Evolutionary conservation across 306 rosid species (phyloP), one percentile per base, ranked within the genome.

Genomic region (Senna siamea): DNA sequence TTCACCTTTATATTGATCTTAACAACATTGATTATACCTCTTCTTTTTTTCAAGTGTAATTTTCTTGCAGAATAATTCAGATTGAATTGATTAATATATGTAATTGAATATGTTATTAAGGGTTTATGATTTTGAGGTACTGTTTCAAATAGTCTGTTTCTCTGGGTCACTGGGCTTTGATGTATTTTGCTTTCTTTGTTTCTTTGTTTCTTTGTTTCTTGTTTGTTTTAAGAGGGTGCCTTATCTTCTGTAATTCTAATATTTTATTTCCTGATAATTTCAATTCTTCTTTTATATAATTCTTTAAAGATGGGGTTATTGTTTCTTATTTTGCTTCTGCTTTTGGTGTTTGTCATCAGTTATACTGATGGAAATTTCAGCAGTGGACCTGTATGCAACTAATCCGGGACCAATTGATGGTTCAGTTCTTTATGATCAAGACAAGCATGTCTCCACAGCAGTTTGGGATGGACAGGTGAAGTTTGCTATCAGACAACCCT

Each of bases 381-480:
- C 84, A 28, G 81, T 26, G 56, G 99, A 92, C 72, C 96, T 90
- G 65, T 88, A 90, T 74, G 86, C 89, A 62, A 83, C 98, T 44
- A 92, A 87, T 90, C 97, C 99, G 2, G 99, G 99, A 69, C 99
- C 99, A 50, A 74, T 95, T 67, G 98, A 95, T 75, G 90, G 82
- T 82, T 92, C 88, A 0, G 87, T 95, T 69, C 96, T 95, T 41
- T 92, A 89, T 86, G 99, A 95, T 78, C 99, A 95, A 83, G 99
- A 92, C 80, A 95, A 95, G 85, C 99, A 95, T 82, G 98, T 95
- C 43, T 95, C 99, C 17, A 82, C 90, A 9, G 98, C 98, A 68
- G 93, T 95, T 70, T 95, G 99, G 99, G 99, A 95, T 38, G 98
- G 99, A 38, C 99, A 94, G 97, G 99, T 94, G 86, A 66, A 55